Conservation (phyloP, 2,329 filamentous ascomycete genomes). For the Chaetomiaceae sp. region DNA sequence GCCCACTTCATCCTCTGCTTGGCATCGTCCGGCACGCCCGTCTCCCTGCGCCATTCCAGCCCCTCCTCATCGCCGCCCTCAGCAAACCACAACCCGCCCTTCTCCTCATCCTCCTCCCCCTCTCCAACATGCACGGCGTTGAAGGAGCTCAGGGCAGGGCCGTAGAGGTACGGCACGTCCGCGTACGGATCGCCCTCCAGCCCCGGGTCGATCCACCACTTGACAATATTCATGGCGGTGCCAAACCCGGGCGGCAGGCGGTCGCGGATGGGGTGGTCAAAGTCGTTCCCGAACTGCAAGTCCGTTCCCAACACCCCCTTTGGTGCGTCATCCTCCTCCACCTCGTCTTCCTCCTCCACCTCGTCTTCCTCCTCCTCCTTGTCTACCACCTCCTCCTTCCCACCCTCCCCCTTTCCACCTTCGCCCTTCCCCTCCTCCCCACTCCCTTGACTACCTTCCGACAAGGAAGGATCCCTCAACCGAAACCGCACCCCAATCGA, state of each 20-base stretch:
- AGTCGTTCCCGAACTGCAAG: constrained; percentile 92
- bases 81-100: constrained; percentile 53
- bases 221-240: constrained; percentile 77
- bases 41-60: constrained; percentile 38
- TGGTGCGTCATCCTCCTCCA: constrained; percentile 14
- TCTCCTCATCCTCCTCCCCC: constrained; percentile 41
- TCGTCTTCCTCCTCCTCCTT: constrained; percentile 7
- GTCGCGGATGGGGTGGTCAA: constrained; percentile 84
- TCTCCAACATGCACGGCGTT: constrained; percentile 68
- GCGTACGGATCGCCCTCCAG: constrained; percentile 86
- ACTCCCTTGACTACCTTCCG: constrained; percentile 3
- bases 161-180: constrained; percentile 81
- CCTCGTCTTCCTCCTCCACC: constrained; percentile 20
- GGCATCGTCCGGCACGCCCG: constrained; percentile 48
- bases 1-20: constrained; percentile 58
- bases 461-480: constrained; percentile 48
- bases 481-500: constrained; percentile 75
- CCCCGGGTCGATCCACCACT: constrained; percentile 87
- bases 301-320: constrained; percentile 65
- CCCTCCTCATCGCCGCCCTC: constrained; percentile 62
- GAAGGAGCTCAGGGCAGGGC: constrained; percentile 73
- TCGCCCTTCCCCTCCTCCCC: constrained; percentile 14
- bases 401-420: constrained; percentile 18
- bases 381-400: background rate
- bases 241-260: constrained; percentile 80